phyloP scores from a whole-genome alignment of 257 asterid genomes.

The Scutellaria minor region DNA sequence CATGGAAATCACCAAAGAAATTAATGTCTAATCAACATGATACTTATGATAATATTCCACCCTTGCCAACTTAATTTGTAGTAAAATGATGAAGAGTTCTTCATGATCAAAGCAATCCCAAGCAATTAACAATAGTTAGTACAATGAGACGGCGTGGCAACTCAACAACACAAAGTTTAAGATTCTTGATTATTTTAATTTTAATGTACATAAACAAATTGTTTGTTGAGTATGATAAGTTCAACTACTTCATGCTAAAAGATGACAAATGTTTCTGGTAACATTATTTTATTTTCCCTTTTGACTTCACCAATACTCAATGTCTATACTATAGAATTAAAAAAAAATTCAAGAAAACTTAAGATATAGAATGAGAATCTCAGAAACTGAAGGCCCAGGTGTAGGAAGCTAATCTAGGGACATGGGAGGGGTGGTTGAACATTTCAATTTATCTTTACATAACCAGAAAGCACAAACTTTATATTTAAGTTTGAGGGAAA shows the following conservation, averaged over 20 bases:
- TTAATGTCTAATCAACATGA: not conserved
- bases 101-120: slow-evolving; percentile 24
- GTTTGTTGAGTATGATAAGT: slow-evolving; percentile 30
- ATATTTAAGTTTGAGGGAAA: too few species aligned
- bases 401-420: slow-evolving; percentile 26
- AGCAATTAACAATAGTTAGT: not conserved
- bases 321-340: not conserved
- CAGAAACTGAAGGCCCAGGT: slow-evolving; percentile 21
- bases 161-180: slow-evolving; percentile 12
- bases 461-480: slow-evolving; percentile 29
- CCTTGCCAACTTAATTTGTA: not conserved
- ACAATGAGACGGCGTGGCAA: slow-evolving; percentile 22
- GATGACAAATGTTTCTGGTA: slow-evolving; percentile 31
- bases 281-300: slow-evolving; percentile 3
- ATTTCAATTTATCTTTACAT: slow-evolving; percentile 32
- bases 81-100: not conserved
- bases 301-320: slow-evolving; percentile 34
- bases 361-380: slow-evolving; percentile 31
- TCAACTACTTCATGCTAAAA: slow-evolving; percentile 35
- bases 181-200: slow-evolving; percentile 23
- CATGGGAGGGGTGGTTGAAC: slow-evolving; percentile 29
- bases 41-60: not conserved
- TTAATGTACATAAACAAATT: slow-evolving; percentile 14
- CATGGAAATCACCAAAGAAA: not conserved
- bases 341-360: not conserved